Evolutionary conservation across 805 yeast genomes (phyloP).

Genomic region (Maudiozyma barnettii): DNA sequence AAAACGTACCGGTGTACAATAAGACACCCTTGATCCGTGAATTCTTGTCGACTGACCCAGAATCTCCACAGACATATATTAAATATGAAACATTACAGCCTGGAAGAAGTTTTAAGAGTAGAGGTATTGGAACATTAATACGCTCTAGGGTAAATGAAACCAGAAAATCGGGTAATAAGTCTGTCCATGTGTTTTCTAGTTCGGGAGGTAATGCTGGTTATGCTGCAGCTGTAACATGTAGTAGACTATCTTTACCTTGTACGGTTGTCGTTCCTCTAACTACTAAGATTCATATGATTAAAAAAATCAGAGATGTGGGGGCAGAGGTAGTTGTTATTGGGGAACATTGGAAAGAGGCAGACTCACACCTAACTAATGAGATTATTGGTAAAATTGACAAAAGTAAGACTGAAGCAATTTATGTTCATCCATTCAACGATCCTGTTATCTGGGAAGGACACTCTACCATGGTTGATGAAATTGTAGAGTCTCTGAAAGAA

Average conservation of each 20-base stretch:
- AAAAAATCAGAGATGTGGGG: constrained; percentile 37
- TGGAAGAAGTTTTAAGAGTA: constrained; percentile 44
- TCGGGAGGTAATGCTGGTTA: constrained; percentile 51
- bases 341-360: constrained; percentile 41
- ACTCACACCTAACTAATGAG: constrained; percentile 29
- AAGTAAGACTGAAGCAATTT: constrained; percentile 28
- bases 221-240: constrained; percentile 33
- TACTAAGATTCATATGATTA: constrained; percentile 36
- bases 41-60: constrained; percentile 1
- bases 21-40: constrained; percentile 9
- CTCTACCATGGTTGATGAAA: constrained; percentile 37
- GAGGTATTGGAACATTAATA: constrained; percentile 43
- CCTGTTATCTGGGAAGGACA: constrained; percentile 48
- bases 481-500: constrained; percentile 19
- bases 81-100: constrained; percentile 45
- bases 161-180: constrained; percentile 19
- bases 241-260: constrained; percentile 31
- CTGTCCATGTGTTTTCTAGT: constrained; percentile 30
- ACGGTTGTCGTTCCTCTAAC: constrained; percentile 51
- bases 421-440: constrained; percentile 47
- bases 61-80: constrained; percentile 28
- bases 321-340: constrained; percentile 42
- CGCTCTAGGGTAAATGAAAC: constrained; percentile 19
- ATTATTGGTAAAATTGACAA: constrained; percentile 15
- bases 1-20: constrained; percentile 2